phyloP scores from a whole-genome alignment of 495 filamentous ascomycete species.

The Neurospora sp. region DNA sequence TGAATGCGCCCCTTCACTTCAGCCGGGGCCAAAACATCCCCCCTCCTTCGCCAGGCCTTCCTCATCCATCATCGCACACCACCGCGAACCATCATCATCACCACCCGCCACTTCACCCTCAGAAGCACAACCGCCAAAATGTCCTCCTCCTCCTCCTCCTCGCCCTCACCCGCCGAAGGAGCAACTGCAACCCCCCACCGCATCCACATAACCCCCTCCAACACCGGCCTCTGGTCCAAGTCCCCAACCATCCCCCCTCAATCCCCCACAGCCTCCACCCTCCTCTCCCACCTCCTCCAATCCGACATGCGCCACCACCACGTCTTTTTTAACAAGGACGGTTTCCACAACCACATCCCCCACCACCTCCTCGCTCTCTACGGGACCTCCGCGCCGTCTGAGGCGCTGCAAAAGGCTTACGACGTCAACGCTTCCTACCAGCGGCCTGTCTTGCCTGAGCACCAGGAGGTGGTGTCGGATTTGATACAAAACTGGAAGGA shows the following conservation, averaged over 20 bases:
- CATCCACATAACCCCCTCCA: constrained; percentile 46
- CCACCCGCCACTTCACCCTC: neutral
- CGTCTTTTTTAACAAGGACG: constrained; percentile 61
- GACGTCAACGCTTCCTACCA: constrained; percentile 53
- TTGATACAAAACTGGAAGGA: constrained; percentile 39
- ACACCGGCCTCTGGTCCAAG: constrained; percentile 44
- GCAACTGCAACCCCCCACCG: constrained; percentile 37
- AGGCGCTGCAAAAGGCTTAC: constrained; percentile 48
- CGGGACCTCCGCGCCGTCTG: constrained; percentile 55
- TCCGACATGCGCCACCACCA: constrained; percentile 44
- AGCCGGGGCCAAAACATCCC: neutral
- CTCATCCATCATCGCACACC: too few relatives aligned
- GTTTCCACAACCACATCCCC: constrained; percentile 62
- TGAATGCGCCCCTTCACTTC: neutral
- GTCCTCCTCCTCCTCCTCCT: neutral
- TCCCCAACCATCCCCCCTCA: constrained; percentile 20
- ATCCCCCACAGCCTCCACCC: constrained; percentile 36
- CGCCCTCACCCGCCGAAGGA: neutral
- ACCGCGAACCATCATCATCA: neutral
- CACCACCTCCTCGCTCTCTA: constrained; percentile 70
- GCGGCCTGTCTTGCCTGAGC: constrained; percentile 28
- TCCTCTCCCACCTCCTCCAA: neutral
- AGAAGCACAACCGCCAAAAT: neutral
- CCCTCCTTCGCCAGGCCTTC: neutral
- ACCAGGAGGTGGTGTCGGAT: constrained; percentile 35